These are phyloP conservation scores for Leucaena leucocephala DNA, from an alignment of 306 rosid species.

Conservation along the genomic window DNA sequence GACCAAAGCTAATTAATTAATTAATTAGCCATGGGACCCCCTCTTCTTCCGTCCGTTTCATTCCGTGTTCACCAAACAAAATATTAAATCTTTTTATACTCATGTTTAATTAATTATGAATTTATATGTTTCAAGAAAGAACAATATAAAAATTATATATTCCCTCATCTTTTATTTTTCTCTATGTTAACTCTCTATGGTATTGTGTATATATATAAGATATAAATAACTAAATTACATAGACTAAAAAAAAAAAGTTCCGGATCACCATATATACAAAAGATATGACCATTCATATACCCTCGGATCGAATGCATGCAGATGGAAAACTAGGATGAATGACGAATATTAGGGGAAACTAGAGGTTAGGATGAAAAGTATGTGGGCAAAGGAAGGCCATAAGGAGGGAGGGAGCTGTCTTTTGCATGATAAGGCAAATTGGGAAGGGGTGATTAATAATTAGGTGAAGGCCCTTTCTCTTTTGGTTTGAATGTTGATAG, in stretches of 20 bases:
- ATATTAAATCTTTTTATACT: no score
- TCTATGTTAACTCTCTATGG: no score
- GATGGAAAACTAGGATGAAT: not conserved
- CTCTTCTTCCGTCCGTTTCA: not conserved
- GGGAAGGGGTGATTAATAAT: not conserved
- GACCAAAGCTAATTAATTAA: not conserved
- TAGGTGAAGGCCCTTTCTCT: not conserved
- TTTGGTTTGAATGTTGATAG: slow-evolving; percentile 5
- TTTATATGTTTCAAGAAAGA: no score
- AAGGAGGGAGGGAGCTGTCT: not conserved
- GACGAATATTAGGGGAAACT: not conserved
- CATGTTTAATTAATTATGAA: no score
- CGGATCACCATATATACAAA: not conserved
- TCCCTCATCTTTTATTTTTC: no score
- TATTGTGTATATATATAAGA: no score
- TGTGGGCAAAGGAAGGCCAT: slow-evolving; percentile 26
- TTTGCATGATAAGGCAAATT: not conserved
- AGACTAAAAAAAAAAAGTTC: no score
- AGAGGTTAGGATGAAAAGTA: not conserved
- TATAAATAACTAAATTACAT: no score
- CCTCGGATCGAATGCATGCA: not conserved
- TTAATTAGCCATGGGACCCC: not conserved
- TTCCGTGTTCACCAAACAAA: not conserved
- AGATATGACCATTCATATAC: not conserved
- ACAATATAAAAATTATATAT: no score